A percentile compares a stretch with the other conserved stretches of the same genome.
Conservation (phyloP, 441 rosid species). For the Kokia cookei region DNA sequence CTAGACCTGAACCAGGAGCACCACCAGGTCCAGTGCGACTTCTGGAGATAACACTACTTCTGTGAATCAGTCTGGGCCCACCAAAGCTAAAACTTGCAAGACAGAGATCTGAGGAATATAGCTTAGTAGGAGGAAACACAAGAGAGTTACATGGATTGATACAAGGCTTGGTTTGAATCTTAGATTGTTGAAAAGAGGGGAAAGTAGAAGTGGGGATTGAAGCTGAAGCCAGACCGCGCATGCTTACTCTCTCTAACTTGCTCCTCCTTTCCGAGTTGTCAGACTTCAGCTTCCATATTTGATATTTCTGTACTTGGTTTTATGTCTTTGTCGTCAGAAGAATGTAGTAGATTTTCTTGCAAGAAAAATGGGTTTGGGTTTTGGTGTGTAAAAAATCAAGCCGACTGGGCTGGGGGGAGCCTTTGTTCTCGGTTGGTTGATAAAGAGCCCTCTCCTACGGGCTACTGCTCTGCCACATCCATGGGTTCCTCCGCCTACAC, state of each 20-base stretch:
- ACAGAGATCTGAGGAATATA: neutral
- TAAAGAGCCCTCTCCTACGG: neutral
- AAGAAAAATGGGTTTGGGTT: neutral
- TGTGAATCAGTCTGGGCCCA: constrained; percentile 3
- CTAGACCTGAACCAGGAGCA: constrained; percentile 37
- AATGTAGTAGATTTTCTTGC: neutral
- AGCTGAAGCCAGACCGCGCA: neutral
- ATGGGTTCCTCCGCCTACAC: neutral
- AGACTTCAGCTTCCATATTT: neutral
- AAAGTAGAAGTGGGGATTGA: neutral
- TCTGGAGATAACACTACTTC: constrained; percentile 27
- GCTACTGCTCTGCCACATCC: neutral
- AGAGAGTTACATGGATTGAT: neutral
- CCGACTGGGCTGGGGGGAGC: neutral
- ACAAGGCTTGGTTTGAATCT: neutral
- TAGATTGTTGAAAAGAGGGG: neutral
- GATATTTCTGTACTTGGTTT: neutral
- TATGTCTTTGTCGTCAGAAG: neutral
- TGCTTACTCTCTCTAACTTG: neutral
- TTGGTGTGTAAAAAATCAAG: neutral
- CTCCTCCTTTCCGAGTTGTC: neutral
- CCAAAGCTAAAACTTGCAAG: constrained; percentile 19
- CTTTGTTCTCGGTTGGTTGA: neutral
- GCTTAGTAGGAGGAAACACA: neutral
- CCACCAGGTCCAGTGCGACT: constrained; percentile 36